Percentiles rank a stretch among this genome's conserved stretches.
These are phyloP conservation scores for Cercophora scortea DNA, from an alignment of 495 filamentous ascomycete genomes.

Conservation along the genomic window DNA sequence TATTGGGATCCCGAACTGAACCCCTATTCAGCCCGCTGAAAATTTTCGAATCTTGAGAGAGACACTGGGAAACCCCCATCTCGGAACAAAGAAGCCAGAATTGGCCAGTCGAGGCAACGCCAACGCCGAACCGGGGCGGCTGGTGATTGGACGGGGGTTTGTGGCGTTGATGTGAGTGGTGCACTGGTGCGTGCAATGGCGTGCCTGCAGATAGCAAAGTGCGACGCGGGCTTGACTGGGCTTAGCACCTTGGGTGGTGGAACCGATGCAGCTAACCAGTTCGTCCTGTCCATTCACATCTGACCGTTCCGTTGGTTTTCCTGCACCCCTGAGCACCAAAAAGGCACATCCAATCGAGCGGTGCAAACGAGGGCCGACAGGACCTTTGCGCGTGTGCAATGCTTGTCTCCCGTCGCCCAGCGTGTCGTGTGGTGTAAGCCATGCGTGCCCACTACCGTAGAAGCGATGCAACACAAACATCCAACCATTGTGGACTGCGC, in stretches of 20 bases:
- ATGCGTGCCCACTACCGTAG: background rate
- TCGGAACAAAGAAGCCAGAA: too few relatives aligned
- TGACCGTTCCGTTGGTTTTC: background rate
- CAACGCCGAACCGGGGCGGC: too few relatives aligned
- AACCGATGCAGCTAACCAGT: conserved; percentile 2
- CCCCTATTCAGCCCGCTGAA: too few relatives aligned
- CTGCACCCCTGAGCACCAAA: conserved; percentile 4
- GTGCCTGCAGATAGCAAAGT: background rate
- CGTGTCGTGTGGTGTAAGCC: too few relatives aligned
- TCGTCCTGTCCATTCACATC: conserved; percentile 8
- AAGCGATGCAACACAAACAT: background rate
- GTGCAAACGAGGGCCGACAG: background rate
- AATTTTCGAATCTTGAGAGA: too few relatives aligned
- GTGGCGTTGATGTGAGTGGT: background rate
- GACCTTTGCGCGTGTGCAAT: background rate
- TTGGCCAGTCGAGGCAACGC: too few relatives aligned
- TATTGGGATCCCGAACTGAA: too few relatives aligned
- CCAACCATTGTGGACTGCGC: too few relatives aligned
- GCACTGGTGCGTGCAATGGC: background rate
- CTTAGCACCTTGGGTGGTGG: conserved; percentile 4
- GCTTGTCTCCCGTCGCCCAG: background rate
- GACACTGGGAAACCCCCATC: too few relatives aligned
- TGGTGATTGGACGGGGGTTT: background rate
- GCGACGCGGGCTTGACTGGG: background rate
- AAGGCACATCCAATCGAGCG: too few relatives aligned